A percentile compares a stretch with the other conserved stretches of the same genome.
Evolutionary conservation across 345 rosid species (phyloP).

Genomic region (Odontarrhena argentea): DNA sequence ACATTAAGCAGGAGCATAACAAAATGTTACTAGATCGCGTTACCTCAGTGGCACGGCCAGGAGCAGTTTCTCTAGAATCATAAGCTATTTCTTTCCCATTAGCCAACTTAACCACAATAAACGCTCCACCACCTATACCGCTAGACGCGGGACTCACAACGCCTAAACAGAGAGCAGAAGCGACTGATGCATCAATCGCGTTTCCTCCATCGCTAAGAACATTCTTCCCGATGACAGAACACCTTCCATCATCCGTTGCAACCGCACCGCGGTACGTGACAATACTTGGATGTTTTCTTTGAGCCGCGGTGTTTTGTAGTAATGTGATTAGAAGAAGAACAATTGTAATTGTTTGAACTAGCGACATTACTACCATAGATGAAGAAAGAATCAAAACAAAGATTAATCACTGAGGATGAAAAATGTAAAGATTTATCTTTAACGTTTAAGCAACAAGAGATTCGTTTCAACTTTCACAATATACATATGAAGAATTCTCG

Average conservation of each 20-base stretch:
- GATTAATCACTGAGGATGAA: not conserved
- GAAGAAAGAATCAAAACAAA: constrained; percentile 8
- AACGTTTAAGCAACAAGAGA: not conserved
- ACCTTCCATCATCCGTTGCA: constrained; percentile 60
- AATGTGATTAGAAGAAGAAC: constrained; percentile 25
- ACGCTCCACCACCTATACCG: constrained; percentile 73
- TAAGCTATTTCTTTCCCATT: constrained; percentile 46
- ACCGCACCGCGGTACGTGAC: constrained; percentile 48
- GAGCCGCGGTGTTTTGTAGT: constrained; percentile 27
- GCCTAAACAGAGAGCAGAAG: constrained; percentile 59
- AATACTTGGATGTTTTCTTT: constrained; percentile 37
- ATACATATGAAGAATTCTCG: too few species aligned
- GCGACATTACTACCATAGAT: constrained; percentile 23
- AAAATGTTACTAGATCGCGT: not conserved
- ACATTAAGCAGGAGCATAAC: too few species aligned
- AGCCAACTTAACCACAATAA: constrained; percentile 46
- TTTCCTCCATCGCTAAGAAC: constrained; percentile 55
- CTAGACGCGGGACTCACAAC: constrained; percentile 68
- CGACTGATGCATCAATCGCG: constrained; percentile 67
- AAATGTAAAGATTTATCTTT: not conserved
- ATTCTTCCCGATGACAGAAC: constrained; percentile 50
- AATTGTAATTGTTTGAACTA: constrained; percentile 25
- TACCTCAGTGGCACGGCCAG: constrained; percentile 58
- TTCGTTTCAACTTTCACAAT: too few species aligned
- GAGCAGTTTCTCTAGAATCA: constrained; percentile 74